Conservation (phyloP, 495 filamentous ascomycete genomes). For the Chaetomium cochliodes region DNA sequence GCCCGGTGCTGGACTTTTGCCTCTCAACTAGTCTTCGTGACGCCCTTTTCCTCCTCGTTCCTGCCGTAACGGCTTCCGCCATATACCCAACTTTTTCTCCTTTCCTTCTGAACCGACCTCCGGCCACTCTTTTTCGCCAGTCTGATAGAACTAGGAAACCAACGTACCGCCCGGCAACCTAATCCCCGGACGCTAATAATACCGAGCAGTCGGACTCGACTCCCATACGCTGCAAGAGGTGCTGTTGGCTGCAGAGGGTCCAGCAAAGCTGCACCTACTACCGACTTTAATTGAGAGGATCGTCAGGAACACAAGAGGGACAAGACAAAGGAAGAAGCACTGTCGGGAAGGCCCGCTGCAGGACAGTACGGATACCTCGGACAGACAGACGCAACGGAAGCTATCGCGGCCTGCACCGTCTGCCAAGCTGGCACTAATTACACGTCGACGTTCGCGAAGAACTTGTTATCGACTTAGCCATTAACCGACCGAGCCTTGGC, state of each 20-base stretch:
- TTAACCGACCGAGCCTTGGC: conserved; percentile 21
- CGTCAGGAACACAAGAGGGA: conserved; percentile 26
- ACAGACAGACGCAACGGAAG: not conserved
- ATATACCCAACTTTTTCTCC: conserved; percentile 1
- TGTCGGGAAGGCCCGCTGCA: conserved; percentile 16
- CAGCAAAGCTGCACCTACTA: conserved; percentile 25
- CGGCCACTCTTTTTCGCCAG: conserved; percentile 17
- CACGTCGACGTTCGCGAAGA: conserved; percentile 5
- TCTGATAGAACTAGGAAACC: not conserved
- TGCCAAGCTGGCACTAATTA: conserved; percentile 37
- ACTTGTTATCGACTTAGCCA: conserved; percentile 23
- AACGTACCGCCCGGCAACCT: not conserved
- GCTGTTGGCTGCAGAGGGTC: conserved; percentile 31
- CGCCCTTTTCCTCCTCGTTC: conserved; percentile 20
- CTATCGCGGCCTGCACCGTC: conserved; percentile 18
- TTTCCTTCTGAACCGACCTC: conserved; percentile 18
- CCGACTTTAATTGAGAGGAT: conserved; percentile 14
- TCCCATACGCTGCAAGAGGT: conserved; percentile 28
- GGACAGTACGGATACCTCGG: conserved; percentile 5
- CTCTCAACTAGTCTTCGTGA: conserved; percentile 4
- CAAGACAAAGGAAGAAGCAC: not conserved
- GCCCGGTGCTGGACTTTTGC: conserved; percentile 7
- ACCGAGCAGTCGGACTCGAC: conserved; percentile 28
- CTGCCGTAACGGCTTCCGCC: not conserved
- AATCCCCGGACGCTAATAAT: not conserved